Conservation (phyloP, 192 early-diverging fungal species). For the Umbelopsis ramanniana region DNA sequence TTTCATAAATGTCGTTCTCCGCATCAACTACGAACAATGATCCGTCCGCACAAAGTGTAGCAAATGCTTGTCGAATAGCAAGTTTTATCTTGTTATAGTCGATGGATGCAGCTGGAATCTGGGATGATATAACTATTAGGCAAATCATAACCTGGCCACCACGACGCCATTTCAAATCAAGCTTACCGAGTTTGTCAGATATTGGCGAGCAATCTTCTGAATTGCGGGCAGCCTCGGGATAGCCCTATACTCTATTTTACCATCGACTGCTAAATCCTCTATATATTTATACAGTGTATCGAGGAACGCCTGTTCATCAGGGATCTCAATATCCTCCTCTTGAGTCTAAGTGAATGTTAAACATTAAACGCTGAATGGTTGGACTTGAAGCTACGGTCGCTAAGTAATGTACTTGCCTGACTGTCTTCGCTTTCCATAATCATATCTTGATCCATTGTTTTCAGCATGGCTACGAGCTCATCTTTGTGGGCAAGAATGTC, state of each 20-base stretch:
- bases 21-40: neutral
- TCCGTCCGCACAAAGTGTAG: neutral
- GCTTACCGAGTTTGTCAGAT: neutral
- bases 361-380: neutral
- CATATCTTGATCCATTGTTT: neutral
- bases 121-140: neutral
- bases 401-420: neutral
- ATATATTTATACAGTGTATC: neutral
- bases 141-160: neutral
- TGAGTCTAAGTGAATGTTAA: neutral
- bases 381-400: no score
- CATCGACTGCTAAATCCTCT: neutral
- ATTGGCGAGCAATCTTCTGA: neutral
- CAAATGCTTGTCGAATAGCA: neutral
- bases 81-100: neutral
- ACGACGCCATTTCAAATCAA: neutral
- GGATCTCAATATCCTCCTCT: neutral
- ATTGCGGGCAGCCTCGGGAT: neutral
- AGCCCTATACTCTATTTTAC: neutral
- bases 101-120: neutral
- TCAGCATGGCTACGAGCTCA: neutral
- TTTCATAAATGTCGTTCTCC: neutral
- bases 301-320: neutral
- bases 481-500: neutral
- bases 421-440: neutral